These are phyloP conservation scores for Galium porrigens DNA, from an alignment of 305 asterid genomes.

Conservation along the genomic window DNA sequence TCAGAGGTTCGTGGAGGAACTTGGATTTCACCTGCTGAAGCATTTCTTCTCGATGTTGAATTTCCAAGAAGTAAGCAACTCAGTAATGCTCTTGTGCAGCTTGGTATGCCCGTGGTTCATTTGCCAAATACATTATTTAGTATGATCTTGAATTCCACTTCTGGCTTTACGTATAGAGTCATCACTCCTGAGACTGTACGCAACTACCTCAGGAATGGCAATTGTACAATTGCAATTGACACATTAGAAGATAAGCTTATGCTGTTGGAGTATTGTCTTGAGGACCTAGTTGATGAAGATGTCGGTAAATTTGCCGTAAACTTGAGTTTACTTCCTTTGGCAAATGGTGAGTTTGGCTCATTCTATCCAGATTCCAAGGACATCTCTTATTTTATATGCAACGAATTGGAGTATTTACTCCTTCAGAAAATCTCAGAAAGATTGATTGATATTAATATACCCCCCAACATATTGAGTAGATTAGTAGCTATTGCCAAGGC, in stretches of 20 bases:
- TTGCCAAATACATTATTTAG: conserved; percentile 54
- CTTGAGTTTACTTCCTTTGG: conserved; percentile 78
- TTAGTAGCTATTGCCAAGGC: conserved; percentile 60
- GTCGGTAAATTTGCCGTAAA: conserved; percentile 46
- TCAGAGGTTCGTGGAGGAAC: conserved; percentile 60
- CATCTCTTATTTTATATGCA: conserved; percentile 60
- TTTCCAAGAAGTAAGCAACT: conserved; percentile 51
- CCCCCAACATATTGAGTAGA: conserved; percentile 41
- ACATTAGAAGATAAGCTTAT: conserved; percentile 40
- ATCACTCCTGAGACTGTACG: conserved; percentile 85
- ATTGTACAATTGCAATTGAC: conserved; percentile 28
- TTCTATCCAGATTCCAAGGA: conserved; percentile 45
- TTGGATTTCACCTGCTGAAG: conserved; percentile 72
- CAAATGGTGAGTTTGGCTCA: conserved; percentile 75
- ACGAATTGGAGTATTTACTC: conserved; percentile 60
- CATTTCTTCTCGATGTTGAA: conserved; percentile 58
- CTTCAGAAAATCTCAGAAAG: conserved; percentile 52
- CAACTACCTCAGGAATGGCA: conserved; percentile 45
- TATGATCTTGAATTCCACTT: conserved; percentile 50
- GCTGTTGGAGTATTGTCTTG: conserved; percentile 89
- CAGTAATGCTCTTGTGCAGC: conserved; percentile 55
- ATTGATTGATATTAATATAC: conserved; percentile 61
- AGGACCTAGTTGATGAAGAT: conserved; percentile 75
- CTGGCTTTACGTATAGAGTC: conserved; percentile 40
- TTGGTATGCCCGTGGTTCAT: conserved; percentile 77